Base-by-base conservation (phyloP, 148 eudicot genomes). In the Rhododendron molle region DNA sequence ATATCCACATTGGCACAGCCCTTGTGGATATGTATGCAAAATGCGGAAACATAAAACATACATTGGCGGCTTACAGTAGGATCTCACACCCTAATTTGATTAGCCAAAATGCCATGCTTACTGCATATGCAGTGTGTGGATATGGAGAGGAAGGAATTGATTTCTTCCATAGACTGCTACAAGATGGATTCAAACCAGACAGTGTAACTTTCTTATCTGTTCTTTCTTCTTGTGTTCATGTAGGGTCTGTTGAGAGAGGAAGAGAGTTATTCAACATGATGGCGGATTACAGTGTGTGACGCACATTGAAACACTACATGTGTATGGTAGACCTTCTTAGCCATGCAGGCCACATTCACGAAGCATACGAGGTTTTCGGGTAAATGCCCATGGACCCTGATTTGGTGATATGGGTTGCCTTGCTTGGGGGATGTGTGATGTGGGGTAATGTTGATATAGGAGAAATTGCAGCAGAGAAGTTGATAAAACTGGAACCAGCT, bases 1-100 rank as follows among this genome's bases (percentile, higher is more conserved):
- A 91, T 82, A 82, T 77, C 82, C 86, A 91, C 83, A 87, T 89
- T 44, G 92, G 89, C 86, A 91, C 93, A 77, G 90, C 92, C 74
- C 82, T 92, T 0, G 85, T 91, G 60, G 94, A 93, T 83, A 92
- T 92, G 93, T 93, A 92, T 82, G 90, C 92, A 69, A 93, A 92
- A 90, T 93, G 92, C 84, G 93, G 93, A 82, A 85, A 83, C 54
- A 86, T 93, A 77, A 85, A 88, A 47, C 52, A 90, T 73, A 88
- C 92, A 20, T 49, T 52, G 26, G 77, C 65, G 28, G 91, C 85
- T n/a, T 81, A 82, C 80, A 40, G 58, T 10, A 89, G 89, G 44
- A 90, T 90, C 18, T 10, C 50, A 76, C 81, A 81, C 34, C 88
- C 86, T 71, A 92, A 89, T 87, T 78, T 93, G 83, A 88, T 93